A percentile compares a stretch with the other conserved stretches of the same genome.
Conservation (phyloP, 1,284 basidiomycete species). For the Ustilago tritici region DNA sequence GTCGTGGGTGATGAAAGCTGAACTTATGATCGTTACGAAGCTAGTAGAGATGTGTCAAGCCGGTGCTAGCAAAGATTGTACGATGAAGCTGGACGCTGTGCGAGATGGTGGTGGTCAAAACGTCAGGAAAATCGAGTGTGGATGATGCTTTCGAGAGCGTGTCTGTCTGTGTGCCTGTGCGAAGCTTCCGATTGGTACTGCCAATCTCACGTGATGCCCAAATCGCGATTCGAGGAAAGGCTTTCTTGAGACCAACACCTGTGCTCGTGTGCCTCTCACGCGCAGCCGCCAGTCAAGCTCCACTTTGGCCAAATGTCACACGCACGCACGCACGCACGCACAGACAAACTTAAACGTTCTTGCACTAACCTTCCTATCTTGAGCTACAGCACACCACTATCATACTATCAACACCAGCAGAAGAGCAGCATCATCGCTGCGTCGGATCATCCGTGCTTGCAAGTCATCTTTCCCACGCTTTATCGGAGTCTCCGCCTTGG, state of each 20-base stretch:
- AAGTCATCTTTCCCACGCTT: background rate
- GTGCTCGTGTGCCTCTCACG: background rate
- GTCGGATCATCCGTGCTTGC: slow-evolving; percentile 8
- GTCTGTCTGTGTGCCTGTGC: slow-evolving; percentile 2
- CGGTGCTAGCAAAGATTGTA: background rate
- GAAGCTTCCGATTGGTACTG: slow-evolving; percentile 10
- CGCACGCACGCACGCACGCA: slow-evolving; percentile 2
- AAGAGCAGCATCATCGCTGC: background rate
- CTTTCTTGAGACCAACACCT: slow-evolving; percentile 21
- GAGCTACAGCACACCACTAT: background rate
- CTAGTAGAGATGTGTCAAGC: background rate
- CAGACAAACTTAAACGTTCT: background rate
- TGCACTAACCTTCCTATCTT: background rate
- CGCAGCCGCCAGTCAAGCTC: background rate
- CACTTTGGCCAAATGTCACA: background rate
- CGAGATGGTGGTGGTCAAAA: slow-evolving; percentile 12
- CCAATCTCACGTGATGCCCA: slow-evolving; percentile 25
- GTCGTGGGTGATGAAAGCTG: background rate
- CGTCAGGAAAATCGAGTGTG: background rate
- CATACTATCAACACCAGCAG: background rate
- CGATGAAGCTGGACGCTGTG: background rate
- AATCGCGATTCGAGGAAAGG: slow-evolving; percentile 10
- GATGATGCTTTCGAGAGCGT: background rate
- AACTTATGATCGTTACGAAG: too few relatives aligned
- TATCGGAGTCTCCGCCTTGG: background rate